A percentile compares a stretch with the other conserved stretches of the same genome.
These are phyloP conservation scores for Coemansia sp. DNA, from an alignment of 192 early-diverging fungal genomes.

Conservation along the genomic window DNA sequence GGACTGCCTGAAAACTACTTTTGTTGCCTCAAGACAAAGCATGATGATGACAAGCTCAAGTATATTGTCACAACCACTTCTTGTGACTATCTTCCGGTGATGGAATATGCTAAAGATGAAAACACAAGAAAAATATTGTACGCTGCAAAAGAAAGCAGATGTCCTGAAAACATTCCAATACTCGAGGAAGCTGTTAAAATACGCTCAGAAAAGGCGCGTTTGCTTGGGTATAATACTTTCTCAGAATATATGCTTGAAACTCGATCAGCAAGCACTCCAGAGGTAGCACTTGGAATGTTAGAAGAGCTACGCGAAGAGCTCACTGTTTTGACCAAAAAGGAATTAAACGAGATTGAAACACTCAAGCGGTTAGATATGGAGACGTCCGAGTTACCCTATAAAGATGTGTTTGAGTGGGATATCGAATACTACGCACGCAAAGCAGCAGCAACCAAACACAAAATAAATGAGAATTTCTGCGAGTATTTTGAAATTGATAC, in stretches of 20 bases:
- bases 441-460: conserved; percentile 59
- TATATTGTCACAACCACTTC: not conserved
- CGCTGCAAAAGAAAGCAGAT: not conserved
- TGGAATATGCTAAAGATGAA: not conserved
- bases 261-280: conserved; percentile 68
- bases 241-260: conserved; percentile 64
- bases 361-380: conserved; percentile 47
- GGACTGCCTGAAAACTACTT: not conserved
- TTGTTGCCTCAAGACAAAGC: not conserved
- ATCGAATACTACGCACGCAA: conserved; percentile 63
- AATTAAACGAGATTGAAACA: conserved; percentile 57
- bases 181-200: conserved; percentile 55
- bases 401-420: conserved; percentile 63
- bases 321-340: conserved; percentile 54
- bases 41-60: not conserved
- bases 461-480: conserved; percentile 66
- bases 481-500: conserved; percentile 63
- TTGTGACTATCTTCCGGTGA: conserved; percentile 6
- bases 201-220: conserved; percentile 44
- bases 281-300: conserved; percentile 55
- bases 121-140: conserved; percentile 8
- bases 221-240: conserved; percentile 66
- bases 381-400: not conserved
- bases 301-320: conserved; percentile 21
- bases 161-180: conserved; percentile 54